Evolutionary conservation across 73 alveolate genomes (phyloP).

Genomic region (Blepharisma japonicum): DNA sequence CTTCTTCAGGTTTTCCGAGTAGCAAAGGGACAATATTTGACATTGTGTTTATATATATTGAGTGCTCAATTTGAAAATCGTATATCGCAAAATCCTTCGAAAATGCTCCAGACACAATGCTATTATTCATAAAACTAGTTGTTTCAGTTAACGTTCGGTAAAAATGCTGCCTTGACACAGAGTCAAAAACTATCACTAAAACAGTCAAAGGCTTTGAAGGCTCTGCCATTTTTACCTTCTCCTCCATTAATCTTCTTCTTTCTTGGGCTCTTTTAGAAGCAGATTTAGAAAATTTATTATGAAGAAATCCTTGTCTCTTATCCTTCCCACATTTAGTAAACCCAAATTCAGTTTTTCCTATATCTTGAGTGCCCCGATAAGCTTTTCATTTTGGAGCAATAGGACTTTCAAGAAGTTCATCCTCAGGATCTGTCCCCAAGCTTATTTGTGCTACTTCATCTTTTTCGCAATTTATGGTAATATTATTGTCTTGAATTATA

Average conservation of each 20-base stretch:
- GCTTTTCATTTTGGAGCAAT: too few relatives aligned
- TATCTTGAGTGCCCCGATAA: too few relatives aligned
- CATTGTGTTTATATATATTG: not conserved
- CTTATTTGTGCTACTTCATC: too few relatives aligned
- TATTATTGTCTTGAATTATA: too few relatives aligned
- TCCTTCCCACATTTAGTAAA: not conserved
- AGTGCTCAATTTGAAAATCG: constrained; percentile 3
- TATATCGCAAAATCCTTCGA: not conserved
- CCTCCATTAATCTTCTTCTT: not conserved
- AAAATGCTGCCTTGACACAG: not conserved
- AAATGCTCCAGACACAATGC: not conserved
- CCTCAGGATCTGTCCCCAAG: too few relatives aligned
- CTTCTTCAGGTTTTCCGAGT: not conserved
- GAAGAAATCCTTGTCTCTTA: not conserved
- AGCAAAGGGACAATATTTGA: constrained; percentile 3
- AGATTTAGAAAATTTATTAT: not conserved
- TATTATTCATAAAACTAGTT: not conserved
- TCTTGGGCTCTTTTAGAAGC: constrained; percentile 9
- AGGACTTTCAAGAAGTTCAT: too few relatives aligned
- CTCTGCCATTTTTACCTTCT: not conserved
- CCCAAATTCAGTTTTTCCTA: not conserved
- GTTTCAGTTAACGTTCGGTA: not conserved
- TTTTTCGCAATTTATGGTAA: too few relatives aligned
- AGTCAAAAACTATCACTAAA: not conserved
- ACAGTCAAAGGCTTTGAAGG: constrained; percentile 14